A percentile compares a stretch with the other conserved stretches of the same genome.
These are phyloP conservation scores for Truncatella angustata DNA, from an alignment of 2,329 filamentous ascomycete species.

Conservation along the genomic window DNA sequence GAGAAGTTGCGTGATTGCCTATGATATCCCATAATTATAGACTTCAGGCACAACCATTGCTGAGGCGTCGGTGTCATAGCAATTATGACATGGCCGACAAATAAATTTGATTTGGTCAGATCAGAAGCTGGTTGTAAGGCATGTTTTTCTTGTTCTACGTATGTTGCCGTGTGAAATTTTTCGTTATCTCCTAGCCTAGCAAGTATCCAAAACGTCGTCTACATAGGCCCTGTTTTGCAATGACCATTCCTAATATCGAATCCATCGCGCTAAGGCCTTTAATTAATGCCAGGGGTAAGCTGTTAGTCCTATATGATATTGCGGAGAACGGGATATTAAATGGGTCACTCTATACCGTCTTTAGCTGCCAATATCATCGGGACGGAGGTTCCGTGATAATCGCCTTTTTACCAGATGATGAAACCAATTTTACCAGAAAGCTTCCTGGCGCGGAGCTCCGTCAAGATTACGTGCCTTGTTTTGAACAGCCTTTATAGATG, in stretches of 20 bases:
- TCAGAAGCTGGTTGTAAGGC: too few species aligned
- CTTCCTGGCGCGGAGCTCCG: too few species aligned
- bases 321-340: too few species aligned
- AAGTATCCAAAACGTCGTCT: too few species aligned
- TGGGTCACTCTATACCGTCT: background rate
- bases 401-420: background rate
- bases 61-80: background rate
- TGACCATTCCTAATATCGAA: too few species aligned
- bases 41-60: background rate
- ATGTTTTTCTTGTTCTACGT: too few species aligned
- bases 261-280: too few species aligned
- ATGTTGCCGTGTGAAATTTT: too few species aligned
- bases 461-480: background rate
- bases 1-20: constrained; percentile 1
- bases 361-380: background rate
- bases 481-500: background rate
- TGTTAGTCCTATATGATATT: too few species aligned
- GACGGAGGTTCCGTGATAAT: background rate
- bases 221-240: too few species aligned
- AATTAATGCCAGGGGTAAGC: too few species aligned
- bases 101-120: background rate
- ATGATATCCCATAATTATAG: constrained; percentile 5
- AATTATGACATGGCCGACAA: background rate
- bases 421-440: background rate
- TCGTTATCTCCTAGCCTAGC: too few species aligned